phyloP scores from a whole-genome alignment of 345 rosid genomes.

The Rhizophora apiculata region DNA sequence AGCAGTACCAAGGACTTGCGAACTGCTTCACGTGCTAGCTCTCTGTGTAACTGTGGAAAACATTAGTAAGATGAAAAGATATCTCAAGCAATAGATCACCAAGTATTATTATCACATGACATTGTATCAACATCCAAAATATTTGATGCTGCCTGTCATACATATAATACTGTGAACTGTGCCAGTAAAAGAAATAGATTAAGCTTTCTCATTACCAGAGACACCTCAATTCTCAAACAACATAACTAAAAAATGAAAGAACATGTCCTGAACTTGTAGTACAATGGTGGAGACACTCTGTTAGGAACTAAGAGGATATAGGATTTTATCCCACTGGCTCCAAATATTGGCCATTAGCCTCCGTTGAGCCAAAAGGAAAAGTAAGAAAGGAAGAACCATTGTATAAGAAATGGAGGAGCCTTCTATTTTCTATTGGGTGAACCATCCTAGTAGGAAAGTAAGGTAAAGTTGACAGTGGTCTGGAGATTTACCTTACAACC shows the following conservation, averaged over 20 bases:
- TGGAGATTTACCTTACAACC: slow-evolving; percentile 65
- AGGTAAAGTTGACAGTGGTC: not conserved
- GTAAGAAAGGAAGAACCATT: no score
- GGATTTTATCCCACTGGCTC: no score
- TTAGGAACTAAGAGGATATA: no score
- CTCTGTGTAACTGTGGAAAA: slow-evolving; percentile 60
- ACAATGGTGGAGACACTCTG: not conserved
- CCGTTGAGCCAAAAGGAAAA: no score
- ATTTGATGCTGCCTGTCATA: not conserved
- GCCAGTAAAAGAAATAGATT: not conserved
- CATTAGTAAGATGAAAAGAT: not conserved
- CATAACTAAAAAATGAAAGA: not conserved
- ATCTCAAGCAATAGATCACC: slow-evolving; percentile 12
- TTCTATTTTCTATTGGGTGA: not conserved
- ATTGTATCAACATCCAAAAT: not conserved
- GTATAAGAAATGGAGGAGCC: not conserved
- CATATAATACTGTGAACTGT: not conserved
- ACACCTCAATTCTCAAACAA: not conserved
- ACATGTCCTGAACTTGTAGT: not conserved
- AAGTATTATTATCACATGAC: not conserved
- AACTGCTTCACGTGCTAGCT: slow-evolving; percentile 79
- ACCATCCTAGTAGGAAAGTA: slow-evolving; percentile 1
- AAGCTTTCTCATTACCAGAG: no score
- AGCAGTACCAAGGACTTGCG: slow-evolving; percentile 79
- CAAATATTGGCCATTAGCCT: no score